These are phyloP conservation scores for Euphorbia celastroides DNA, from an alignment of 441 rosid genomes.

Conservation along the genomic window DNA sequence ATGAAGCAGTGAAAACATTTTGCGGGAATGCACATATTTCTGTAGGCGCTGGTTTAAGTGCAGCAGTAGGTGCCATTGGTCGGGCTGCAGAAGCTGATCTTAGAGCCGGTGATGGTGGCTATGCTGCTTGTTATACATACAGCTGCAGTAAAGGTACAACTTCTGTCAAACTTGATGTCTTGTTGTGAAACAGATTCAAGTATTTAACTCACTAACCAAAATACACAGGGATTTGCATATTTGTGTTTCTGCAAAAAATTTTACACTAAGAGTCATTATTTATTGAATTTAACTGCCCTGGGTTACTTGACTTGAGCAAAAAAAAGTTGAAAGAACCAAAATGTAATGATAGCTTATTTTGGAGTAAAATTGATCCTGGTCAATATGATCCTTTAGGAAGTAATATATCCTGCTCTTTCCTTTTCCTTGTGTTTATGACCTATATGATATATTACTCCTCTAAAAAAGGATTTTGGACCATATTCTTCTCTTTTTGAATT, in stretches of 20 bases:
- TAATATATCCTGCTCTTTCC: not conserved
- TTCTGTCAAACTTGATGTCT: not conserved
- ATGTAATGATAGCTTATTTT: not conserved
- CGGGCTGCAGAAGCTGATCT: constrained; percentile 83
- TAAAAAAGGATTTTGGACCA: not conserved
- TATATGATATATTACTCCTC: not conserved
- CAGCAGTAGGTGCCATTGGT: constrained; percentile 75
- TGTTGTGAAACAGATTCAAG: not conserved
- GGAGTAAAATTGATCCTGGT: not conserved
- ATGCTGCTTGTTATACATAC: constrained; percentile 91
- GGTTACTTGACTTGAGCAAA: constrained; percentile 1
- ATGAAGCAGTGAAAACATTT: constrained; percentile 78
- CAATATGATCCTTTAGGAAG: not conserved
- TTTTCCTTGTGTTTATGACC: not conserved
- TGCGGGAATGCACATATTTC: constrained; percentile 78
- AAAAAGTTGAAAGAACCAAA: not conserved
- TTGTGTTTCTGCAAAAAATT: not conserved
- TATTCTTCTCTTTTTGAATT: not conserved
- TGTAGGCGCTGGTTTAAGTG: constrained; percentile 87
- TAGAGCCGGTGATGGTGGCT: constrained; percentile 94
- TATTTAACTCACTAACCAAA: not conserved
- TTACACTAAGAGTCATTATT: not conserved
- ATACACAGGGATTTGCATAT: not conserved
- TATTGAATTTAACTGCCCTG: too few species aligned
- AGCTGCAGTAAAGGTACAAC: constrained; percentile 91